These are phyloP conservation scores for Phytophthora meadii DNA, from an alignment of 352 stramenopile genomes.

Conservation along the genomic window DNA sequence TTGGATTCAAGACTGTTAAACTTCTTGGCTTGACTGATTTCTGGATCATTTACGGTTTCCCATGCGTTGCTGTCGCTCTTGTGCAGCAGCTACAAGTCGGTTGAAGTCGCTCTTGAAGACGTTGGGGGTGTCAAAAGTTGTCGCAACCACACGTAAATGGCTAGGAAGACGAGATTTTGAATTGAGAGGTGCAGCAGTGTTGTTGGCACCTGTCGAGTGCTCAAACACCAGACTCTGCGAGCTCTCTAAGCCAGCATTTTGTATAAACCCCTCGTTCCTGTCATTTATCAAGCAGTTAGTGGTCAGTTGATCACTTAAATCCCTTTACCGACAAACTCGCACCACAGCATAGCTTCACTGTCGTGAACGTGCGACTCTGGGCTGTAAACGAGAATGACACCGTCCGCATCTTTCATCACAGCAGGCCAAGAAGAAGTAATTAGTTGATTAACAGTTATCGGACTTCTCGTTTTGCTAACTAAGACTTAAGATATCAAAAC, in stretches of 20 bases:
- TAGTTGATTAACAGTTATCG: too few species aligned
- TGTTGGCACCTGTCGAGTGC: slow-evolving; percentile 54
- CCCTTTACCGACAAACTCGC: background rate
- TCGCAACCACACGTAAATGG: slow-evolving; percentile 50
- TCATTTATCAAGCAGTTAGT: background rate
- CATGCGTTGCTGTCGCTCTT: slow-evolving; percentile 44
- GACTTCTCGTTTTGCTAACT: too few species aligned
- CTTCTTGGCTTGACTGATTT: too few species aligned
- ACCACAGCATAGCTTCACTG: slow-evolving; percentile 91
- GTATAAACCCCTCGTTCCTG: slow-evolving; percentile 90
- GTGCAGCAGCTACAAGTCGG: slow-evolving; percentile 52
- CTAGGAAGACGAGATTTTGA: slow-evolving; percentile 58
- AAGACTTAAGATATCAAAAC: too few species aligned
- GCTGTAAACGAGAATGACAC: slow-evolving; percentile 92
- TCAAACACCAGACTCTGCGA: slow-evolving; percentile 85
- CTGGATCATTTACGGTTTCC: slow-evolving; percentile 38
- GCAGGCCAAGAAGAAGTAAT: too few species aligned
- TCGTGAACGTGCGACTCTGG: slow-evolving; percentile 90
- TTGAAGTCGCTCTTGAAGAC: slow-evolving; percentile 79
- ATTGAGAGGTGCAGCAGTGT: slow-evolving; percentile 22
- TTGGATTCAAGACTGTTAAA: too few species aligned
- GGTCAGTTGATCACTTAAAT: background rate
- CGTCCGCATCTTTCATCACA: slow-evolving; percentile 87
- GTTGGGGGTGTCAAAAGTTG: slow-evolving; percentile 70
- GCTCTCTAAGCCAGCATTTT: slow-evolving; percentile 68